Conservation (phyloP, 805 yeast genomes). For the Kodamaea hsintzibuensis region DNA sequence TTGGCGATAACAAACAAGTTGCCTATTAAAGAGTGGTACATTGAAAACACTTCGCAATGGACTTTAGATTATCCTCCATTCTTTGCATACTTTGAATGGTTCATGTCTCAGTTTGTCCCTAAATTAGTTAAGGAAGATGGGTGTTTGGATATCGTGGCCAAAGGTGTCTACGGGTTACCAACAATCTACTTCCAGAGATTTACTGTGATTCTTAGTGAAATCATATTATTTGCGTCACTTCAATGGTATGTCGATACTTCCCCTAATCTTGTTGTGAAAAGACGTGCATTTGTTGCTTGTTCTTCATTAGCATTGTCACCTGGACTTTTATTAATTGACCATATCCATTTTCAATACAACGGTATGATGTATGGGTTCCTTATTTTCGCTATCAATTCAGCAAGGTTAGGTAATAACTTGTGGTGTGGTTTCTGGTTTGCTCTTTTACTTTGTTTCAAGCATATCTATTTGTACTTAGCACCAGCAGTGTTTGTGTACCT, state of each 20-base stretch:
- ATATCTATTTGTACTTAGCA: slow-evolving; percentile 87
- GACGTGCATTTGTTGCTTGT: slow-evolving; percentile 70
- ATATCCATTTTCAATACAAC: slow-evolving; percentile 95
- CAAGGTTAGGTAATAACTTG: slow-evolving; percentile 57
- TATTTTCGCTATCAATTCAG: slow-evolving; percentile 70
- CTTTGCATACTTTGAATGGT: slow-evolving; percentile 94
- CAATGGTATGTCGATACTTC: slow-evolving; percentile 67
- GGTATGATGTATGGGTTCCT: slow-evolving; percentile 89
- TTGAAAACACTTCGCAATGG: slow-evolving; percentile 80
- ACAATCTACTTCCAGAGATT: slow-evolving; percentile 79
- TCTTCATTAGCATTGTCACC: slow-evolving; percentile 85
- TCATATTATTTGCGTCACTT: slow-evolving; percentile 65
- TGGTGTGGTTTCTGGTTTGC: slow-evolving; percentile 71
- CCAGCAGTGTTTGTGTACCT: slow-evolving; percentile 89
- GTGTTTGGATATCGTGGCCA: slow-evolving; percentile 64
- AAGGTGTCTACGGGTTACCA: slow-evolving; percentile 72
- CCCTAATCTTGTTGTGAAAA: slow-evolving; percentile 36
- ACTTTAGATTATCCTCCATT: slow-evolving; percentile 97
- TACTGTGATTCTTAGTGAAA: slow-evolving; percentile 79
- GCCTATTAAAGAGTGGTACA: slow-evolving; percentile 82
- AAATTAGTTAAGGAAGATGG: slow-evolving; percentile 65
- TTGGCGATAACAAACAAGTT: slow-evolving; percentile 79
- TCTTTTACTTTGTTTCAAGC: slow-evolving; percentile 85
- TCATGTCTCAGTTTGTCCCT: slow-evolving; percentile 72
- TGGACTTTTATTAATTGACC: slow-evolving; percentile 87